These are phyloP conservation scores for Pseudogymnoascus sp. DNA, from an alignment of 2,329 filamentous ascomycete species.

Conservation along the genomic window DNA sequence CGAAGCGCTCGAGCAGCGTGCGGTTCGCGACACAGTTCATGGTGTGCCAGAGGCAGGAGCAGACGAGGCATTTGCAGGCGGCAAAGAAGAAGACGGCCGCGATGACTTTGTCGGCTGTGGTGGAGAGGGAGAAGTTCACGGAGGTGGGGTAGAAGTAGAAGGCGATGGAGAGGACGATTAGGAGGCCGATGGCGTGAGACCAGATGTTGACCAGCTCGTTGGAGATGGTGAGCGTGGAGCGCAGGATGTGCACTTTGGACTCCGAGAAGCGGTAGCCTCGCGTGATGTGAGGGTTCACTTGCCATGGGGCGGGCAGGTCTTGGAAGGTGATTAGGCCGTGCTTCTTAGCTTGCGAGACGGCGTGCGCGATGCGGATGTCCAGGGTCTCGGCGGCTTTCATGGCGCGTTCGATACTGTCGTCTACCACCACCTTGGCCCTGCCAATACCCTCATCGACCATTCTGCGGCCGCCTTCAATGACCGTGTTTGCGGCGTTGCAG, in stretches of 20 bases:
- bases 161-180: conserved; percentile 79
- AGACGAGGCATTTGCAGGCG: conserved; percentile 88
- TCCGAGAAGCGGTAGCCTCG: conserved; percentile 90
- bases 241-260: conserved; percentile 80
- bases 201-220: conserved; percentile 98
- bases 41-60: conserved; percentile 95
- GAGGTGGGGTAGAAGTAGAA: conserved; percentile 94
- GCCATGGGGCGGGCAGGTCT: conserved; percentile 85
- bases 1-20: conserved; percentile 84
- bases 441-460: conserved; percentile 74
- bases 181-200: conserved; percentile 85
- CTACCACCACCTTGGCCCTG: conserved; percentile 67
- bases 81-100: conserved; percentile 94
- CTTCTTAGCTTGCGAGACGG: conserved; percentile 67
- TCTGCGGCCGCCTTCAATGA: conserved; percentile 72
- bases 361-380: conserved; percentile 76
- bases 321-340: conserved; percentile 81
- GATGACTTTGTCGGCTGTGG: conserved; percentile 81
- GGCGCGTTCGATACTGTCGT: conserved; percentile 77
- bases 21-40: conserved; percentile 96
- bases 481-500: conserved; percentile 60
- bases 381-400: conserved; percentile 73
- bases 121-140: conserved; percentile 77
- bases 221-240: conserved; percentile 73
- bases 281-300: conserved; percentile 87